Evolutionary conservation across 768 basidiomycete species (phyloP), one percentile per base, ranked within the genome.

Genomic region (Erythrobasidium yunnanense): DNA sequence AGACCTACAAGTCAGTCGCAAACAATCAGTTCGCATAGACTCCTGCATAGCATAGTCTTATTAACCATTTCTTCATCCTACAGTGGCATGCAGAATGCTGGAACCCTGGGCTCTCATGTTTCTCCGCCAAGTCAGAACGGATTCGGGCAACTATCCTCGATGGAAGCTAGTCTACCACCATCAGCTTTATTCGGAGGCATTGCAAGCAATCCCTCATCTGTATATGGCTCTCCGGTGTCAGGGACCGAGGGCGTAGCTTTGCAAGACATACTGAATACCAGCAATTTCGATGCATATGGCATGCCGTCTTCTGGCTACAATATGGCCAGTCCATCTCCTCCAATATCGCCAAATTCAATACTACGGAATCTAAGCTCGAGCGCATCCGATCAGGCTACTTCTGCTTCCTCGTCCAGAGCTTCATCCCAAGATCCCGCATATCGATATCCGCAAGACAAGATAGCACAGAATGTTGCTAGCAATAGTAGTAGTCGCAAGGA

Each of bases 361-460:
- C 49, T 51, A 51, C 49, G 23, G 11, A 13, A 8, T 15, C 42
- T 63, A 25, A 29, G 47, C 20, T 63, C 60, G 2, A 49, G 60
- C 17, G 38, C 47, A 3, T 49, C 45, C 47, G 60, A 63, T 7
- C 60, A n/a, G 35, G 29, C n/a, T n/a, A 63, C 32, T 33, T 63
- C 60, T 25, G 49, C 47, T 30, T 33, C 30, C 22, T 63, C 60
- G 47, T 25, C 38, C n/a, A 42, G 60, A 30, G 27, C 25, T 30
- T 63, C 60, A 17, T 63, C 60, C 22, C 27, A 4, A 7, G 49
- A 63, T 47, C 60, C 60, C 20, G 30, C 25, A 58, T 42, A 58
- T 20, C 35, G 47, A 7, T 13, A 13, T 27, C 23, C n/a, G 56
- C 50, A 46, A 45, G 29, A 45, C 56, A n/a, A n/a, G n/a, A n/a